Base-by-base conservation (phyloP, 2,329 filamentous ascomycete genomes). In the Arachnopeziza araneosa region DNA sequence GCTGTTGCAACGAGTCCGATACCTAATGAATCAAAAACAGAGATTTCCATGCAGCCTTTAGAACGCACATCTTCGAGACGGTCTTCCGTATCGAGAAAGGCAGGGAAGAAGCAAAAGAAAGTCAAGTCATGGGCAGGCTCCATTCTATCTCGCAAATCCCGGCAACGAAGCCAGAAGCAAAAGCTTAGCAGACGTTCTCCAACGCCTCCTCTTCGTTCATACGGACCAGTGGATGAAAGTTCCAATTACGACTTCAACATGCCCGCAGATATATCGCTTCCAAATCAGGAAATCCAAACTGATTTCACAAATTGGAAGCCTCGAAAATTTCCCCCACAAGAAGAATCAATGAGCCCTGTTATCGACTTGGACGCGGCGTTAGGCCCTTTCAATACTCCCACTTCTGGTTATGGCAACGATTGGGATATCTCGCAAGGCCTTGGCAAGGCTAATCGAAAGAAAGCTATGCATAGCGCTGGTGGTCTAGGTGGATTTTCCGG, bases 301-400 rank as follows among this genome's bases (percentile, higher is more conserved):
- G 63, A 71, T 56, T 72, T 69, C 50, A 59, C 70, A 12, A 64
- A 72, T 2, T 76, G 76, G 69, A 77, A 76, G 51, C 74, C 77
- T 66, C 61, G 73, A 49, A 74, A 73, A 5, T 66, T 70, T 21
- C 69, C 68, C 63, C 75, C 67, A 50, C 74, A 73, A 1, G 80
- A 87, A 53, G 90, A 96, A 61, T 73, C 83, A 2, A 82, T 87
- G 56, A 90, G 86, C 69, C 87, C 90, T 8, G 88, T 97, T 73
- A 96, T 99, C 64, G 95, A 99, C 73, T 78, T 99, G 50, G 95
- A 99, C 75, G 93, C 93, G 21, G 95, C 93, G 24, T 81, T 98
- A 1, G 93, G 92, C 1, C 92, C 93, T 0, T 96, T 96, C 74
- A 95, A 96, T 69, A 96, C 92, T 0, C 89, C 90, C 6, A 50